Conservation (phyloP, 2,329 filamentous ascomycete species). For the Cladorrhinum sp. region DNA sequence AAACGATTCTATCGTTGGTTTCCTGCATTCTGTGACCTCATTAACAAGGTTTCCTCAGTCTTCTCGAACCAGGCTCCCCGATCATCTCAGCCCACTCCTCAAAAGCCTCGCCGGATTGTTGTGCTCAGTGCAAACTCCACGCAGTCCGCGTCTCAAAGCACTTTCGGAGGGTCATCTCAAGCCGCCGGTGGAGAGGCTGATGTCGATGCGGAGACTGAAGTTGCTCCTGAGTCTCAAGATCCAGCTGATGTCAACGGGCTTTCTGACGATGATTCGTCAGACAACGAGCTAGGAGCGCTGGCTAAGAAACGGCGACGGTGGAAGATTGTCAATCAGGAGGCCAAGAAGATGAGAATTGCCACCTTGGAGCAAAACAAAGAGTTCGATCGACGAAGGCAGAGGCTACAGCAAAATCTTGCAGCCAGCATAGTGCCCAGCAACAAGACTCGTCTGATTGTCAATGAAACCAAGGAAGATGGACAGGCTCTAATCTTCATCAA, state of each 20-base stretch:
- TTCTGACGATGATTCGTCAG: conserved; percentile 19
- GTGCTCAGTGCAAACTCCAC: neutral
- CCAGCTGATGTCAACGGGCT: conserved; percentile 4
- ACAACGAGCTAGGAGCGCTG: conserved; percentile 31
- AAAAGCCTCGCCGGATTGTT: conserved; percentile 5
- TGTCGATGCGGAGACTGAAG: neutral
- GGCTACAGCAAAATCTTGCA: conserved; percentile 46
- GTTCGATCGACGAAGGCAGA: conserved; percentile 51
- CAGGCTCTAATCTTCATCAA: conserved; percentile 64
- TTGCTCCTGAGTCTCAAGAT: conserved; percentile 7
- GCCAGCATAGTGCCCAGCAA: conserved; percentile 44
- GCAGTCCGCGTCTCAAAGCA: neutral
- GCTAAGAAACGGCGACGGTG: conserved; percentile 46
- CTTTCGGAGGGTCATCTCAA: neutral
- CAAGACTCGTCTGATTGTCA: conserved; percentile 59
- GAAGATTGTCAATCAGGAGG: conserved; percentile 47
- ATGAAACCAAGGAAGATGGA: conserved; percentile 60
- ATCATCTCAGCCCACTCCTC: neutral
- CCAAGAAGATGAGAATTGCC: conserved; percentile 52
- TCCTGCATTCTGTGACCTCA: conserved; percentile 20
- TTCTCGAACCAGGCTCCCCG: neutral
- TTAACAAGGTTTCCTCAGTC: neutral
- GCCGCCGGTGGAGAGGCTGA: neutral
- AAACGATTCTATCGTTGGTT: conserved; percentile 14
- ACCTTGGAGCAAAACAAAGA: conserved; percentile 53